Base-by-base conservation (phyloP, 2,329 filamentous ascomycete species). In the Harringtonia lauricola region DNA sequence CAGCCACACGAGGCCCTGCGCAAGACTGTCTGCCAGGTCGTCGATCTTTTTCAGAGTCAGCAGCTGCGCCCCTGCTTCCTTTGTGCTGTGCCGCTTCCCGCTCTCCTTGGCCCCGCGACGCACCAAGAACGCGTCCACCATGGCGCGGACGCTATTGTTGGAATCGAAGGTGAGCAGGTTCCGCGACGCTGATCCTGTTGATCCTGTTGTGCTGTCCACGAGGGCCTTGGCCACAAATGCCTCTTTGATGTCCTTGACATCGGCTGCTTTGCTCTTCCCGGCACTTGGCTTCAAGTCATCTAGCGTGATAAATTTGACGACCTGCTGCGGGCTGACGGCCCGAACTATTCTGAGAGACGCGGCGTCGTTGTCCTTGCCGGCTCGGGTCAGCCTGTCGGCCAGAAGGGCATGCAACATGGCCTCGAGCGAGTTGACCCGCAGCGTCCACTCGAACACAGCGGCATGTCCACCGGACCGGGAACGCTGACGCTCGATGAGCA, bases 371-470 rank as follows among this genome's bases (percentile, higher is more conserved):
- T 65, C 65, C 17, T 55, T 49, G 1, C 63, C 63, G 39, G 71
- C 59, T n/a, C n/a, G n/a, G 17, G 63, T 58, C 37, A 62, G 61
- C 39, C 86, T 55, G 0, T 79, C 74, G 41, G 71, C 67, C 31
- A 90, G 59, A 13, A 79, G 70, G 9, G 82, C 81, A 66, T 88
- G 83, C 1, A 94, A 62, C 79, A 92, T 92, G 4, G 79, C 77
- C 59, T 94, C 86, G 19, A 94, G 72, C 54, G 83, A 81, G 51
- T 90, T 90, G 9, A 94, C 86, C 2, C 85, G 70, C 34, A 92
- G 58, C 3, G 86, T 90, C 86, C 86, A 94, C 61, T 94, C 85
- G 47, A 80, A 75, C 2, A 94, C 78, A 0, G 78, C 72, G 0
- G 74, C 64, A 0, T 65, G 70, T 9, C 82, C 75, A n/a, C 70